phyloP scores from a whole-genome alignment of 495 filamentous ascomycete genomes.

The Delitschia confertaspora region DNA sequence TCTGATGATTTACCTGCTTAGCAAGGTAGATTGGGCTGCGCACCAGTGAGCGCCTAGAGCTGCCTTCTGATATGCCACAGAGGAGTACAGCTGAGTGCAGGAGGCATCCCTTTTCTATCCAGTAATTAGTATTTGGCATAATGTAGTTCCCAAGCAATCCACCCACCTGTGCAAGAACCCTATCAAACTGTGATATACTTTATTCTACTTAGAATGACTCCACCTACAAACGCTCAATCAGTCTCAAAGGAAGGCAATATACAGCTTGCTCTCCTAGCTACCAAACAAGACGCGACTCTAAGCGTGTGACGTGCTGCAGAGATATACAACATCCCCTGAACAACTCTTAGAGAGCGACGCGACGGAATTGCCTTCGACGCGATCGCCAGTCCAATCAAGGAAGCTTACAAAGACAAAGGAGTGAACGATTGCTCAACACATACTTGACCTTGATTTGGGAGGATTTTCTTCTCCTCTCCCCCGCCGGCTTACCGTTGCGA shows the following conservation, averaged over 20 bases:
- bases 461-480: background rate
- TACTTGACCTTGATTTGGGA: too few relatives aligned
- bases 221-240: too few relatives aligned
- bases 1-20: too few relatives aligned
- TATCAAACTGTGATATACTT: background rate
- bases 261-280: constrained; percentile 1
- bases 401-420: constrained; percentile 5
- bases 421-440: too few relatives aligned
- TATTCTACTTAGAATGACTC: background rate
- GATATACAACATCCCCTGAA: background rate
- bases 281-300: background rate
- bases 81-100: too few relatives aligned
- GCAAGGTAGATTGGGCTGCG: too few relatives aligned
- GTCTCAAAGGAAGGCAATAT: constrained; percentile 1
- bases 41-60: too few relatives aligned
- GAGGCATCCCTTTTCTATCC: too few relatives aligned
- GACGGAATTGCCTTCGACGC: background rate
- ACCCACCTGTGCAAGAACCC: background rate
- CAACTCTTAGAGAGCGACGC: constrained; percentile 1
- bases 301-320: too few relatives aligned
- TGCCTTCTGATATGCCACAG: too few relatives aligned
- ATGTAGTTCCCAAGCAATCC: background rate
- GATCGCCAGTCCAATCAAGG: background rate
- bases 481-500: background rate
- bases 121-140: too few relatives aligned